A percentile compares a stretch with the other conserved stretches of the same genome.
phyloP scores from a whole-genome alignment of 2,329 filamentous ascomycete genomes.

The Diatrype stigma region DNA sequence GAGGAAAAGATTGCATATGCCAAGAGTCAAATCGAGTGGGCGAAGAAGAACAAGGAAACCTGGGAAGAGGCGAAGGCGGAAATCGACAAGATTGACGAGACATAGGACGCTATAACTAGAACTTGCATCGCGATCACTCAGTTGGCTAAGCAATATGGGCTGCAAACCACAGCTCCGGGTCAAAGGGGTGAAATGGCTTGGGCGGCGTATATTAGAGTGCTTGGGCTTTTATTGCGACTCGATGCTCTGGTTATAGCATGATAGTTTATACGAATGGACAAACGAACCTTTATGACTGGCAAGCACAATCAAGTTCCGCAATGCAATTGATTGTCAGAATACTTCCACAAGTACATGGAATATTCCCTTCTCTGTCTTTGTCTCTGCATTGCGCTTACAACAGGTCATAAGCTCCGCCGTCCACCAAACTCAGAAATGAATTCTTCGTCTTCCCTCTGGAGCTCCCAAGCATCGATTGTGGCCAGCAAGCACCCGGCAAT shows the following conservation, averaged over 20 bases:
- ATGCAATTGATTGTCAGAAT: too few species aligned
- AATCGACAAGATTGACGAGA: slow-evolving; percentile 79
- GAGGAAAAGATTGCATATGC: slow-evolving; percentile 76
- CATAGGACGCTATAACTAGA: slow-evolving; percentile 29
- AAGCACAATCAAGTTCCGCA: neutral
- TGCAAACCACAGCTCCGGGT: neutral
- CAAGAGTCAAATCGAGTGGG: slow-evolving; percentile 91
- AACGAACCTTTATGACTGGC: neutral
- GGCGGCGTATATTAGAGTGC: neutral
- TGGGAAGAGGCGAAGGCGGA: slow-evolving; percentile 90
- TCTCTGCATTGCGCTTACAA: too few species aligned
- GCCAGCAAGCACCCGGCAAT: too few species aligned
- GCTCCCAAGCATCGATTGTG: too few species aligned
- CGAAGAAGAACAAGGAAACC: slow-evolving; percentile 81
- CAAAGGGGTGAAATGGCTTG: neutral
- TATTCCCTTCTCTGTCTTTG: too few species aligned
- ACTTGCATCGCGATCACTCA: neutral
- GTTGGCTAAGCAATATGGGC: neutral
- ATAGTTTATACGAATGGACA: neutral
- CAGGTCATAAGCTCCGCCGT: too few species aligned
- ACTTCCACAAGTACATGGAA: too few species aligned
- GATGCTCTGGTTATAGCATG: neutral
- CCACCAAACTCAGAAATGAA: too few species aligned
- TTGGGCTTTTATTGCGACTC: neutral
- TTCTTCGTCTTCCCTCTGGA: too few species aligned